A percentile compares a stretch with the other conserved stretches of the same genome.
phyloP scores from a whole-genome alignment of 2,329 filamentous ascomycete genomes.

The Dothidotthia symphoricarpi region DNA sequence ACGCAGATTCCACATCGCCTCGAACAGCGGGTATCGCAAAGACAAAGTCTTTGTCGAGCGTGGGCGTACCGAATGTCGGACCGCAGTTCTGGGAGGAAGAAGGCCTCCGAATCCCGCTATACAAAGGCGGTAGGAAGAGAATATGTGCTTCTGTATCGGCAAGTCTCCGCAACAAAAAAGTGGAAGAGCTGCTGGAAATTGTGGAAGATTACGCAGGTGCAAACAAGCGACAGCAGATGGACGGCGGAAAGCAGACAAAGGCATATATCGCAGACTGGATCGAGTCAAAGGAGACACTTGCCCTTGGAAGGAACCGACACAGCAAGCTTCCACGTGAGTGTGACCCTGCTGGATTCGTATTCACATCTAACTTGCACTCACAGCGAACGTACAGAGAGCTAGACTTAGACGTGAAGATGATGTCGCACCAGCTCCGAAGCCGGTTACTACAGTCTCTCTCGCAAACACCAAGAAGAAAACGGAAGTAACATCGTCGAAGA shows the following conservation, averaged over 20 bases:
- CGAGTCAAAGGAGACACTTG: conserved; percentile 19
- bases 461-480: too few species aligned
- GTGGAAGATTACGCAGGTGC: conserved; percentile 14
- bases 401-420: too few species aligned
- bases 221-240: conserved; percentile 10
- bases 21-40: not conserved
- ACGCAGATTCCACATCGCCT: too few species aligned
- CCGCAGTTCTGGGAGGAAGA: conserved; percentile 9
- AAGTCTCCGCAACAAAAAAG: conserved; percentile 6
- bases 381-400: too few species aligned
- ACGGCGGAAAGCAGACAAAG: conserved; percentile 4
- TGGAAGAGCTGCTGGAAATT: conserved; percentile 8
- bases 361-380: too few species aligned
- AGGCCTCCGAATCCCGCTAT: conserved; percentile 13
- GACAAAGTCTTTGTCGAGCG: not conserved
- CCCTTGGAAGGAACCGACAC: conserved; percentile 14
- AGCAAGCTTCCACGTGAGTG: conserved; percentile 5
- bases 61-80: not conserved
- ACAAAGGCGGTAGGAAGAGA: conserved; percentile 8
- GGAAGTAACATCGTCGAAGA: too few species aligned
- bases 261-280: conserved; percentile 19
- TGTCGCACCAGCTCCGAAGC: too few species aligned
- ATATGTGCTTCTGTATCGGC: conserved; percentile 10
- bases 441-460: too few species aligned
- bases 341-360: too few species aligned